Base-by-base conservation (phyloP, 2,329 filamentous ascomycete species). In the Xylariaceae sp. region DNA sequence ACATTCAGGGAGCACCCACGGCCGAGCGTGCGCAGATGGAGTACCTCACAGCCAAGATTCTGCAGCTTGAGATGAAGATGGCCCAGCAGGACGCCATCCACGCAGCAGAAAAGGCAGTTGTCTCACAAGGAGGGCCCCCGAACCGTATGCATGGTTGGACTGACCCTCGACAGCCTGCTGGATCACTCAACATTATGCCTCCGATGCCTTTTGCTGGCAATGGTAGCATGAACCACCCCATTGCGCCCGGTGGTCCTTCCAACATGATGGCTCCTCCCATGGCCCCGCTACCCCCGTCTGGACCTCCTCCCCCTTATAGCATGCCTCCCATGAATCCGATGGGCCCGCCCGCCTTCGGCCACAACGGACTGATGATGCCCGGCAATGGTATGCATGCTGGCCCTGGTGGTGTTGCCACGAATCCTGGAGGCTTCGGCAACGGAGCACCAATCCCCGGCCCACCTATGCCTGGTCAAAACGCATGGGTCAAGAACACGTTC, bases 401-500 rank as follows among this genome's bases (percentile, higher is more conserved):
- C 11, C 22, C 50, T 31, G 31, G 19, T n/a, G 14, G 40, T 42
- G n/a, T 14, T 2, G 3, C 14, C 11, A 16, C 12, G 18, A 16
- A 19, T 16, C 40, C 40, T 17, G 40, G 40, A 42, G 14, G 18
- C 18, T 18, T 18, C 6, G n/a, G 18, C 4, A 5, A 16, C 17
- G 40, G 40, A 6, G 14, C 6, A 4, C 40, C 33, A 3, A 16
- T 18, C n/a, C 13, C n/a, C 19, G 40, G 47, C 9, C 22, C 22
- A 28, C 22, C 22, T 28, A 38, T 38, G 18, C 43, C 55, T 10
- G 18, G 43, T 9, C 11, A 36, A 11, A 51, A 49, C 7, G 45
- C 51, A n/a, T 60, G 58, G 58, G 55, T 57, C 19, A 61, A 64
- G 53, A 61, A 51, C 31, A 45, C 51, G 16, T 64, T 65, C 45